Evolutionary conservation across 2,329 filamentous ascomycete genomes (phyloP).

Genomic region (Ramularia endophylla): DNA sequence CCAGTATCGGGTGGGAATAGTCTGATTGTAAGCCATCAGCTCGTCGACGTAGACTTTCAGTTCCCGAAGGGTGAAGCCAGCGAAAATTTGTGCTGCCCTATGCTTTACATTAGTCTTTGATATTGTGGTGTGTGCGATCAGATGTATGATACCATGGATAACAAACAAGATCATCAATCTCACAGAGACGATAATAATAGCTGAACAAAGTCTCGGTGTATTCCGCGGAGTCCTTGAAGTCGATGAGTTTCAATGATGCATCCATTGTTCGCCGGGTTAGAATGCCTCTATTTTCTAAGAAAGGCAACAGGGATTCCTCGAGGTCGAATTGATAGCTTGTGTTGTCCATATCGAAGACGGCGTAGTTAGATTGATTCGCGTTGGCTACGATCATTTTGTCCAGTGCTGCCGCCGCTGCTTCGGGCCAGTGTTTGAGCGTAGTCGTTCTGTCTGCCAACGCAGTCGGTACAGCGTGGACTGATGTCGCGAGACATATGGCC

Average conservation of each 20-base stretch:
- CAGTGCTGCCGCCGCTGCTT: conserved; percentile 12
- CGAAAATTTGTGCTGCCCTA: conserved; percentile 38
- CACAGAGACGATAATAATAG: conserved; percentile 43
- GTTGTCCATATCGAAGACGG: conserved; percentile 41
- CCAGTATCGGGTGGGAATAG: conserved; percentile 35
- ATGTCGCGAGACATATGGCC: no score
- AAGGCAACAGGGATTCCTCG: conserved; percentile 42
- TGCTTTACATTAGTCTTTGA: no score
- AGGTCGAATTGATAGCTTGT: conserved; percentile 40
- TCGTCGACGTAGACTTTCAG: conserved; percentile 45
- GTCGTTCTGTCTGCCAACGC: not conserved
- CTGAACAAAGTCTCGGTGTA: conserved; percentile 41
- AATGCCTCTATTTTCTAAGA: conserved; percentile 38
- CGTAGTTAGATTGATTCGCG: conserved; percentile 19
- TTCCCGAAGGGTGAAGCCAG: conserved; percentile 40
- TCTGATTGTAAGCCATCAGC: conserved; percentile 39
- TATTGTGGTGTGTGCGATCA: no score
- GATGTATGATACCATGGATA: no score
- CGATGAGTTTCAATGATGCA: conserved; percentile 36
- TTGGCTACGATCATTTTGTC: conserved; percentile 15
- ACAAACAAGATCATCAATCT: conserved; percentile 38
- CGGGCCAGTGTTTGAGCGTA: conserved; percentile 14
- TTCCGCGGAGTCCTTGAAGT: conserved; percentile 37
- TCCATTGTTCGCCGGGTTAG: conserved; percentile 39
- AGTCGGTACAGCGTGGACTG: no score